Conservation (phyloP, 2,329 filamentous ascomycete species). For the Colletotrichum sp. region DNA sequence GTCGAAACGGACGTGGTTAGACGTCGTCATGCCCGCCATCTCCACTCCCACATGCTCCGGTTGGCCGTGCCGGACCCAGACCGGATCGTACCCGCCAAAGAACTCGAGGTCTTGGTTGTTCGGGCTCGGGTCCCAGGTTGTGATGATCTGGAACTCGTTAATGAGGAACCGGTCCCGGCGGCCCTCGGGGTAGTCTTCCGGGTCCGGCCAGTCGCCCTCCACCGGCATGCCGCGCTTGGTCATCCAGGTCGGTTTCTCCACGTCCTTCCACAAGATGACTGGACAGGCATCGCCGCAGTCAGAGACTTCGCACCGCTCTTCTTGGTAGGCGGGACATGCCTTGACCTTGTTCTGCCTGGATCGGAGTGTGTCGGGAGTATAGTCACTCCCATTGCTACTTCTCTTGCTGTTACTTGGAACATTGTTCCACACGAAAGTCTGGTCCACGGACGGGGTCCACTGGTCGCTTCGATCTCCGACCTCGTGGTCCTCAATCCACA, state of each 20-base stretch:
- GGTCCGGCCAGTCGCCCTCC: neutral
- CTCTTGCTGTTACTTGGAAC: neutral
- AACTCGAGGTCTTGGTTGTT: neutral
- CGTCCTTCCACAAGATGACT: neutral
- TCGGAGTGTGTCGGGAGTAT: neutral
- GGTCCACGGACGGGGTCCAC: neutral
- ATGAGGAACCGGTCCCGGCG: neutral
- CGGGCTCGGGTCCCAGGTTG: neutral
- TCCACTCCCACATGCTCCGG: neutral
- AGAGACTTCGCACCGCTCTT: neutral
- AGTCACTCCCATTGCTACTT: neutral
- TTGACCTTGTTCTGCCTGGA: neutral
- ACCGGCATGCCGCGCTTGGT: neutral
- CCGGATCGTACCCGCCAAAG: neutral
- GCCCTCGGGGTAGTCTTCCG: neutral
- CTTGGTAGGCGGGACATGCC: neutral
- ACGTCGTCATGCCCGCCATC: neutral
- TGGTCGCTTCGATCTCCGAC: slow-evolving; percentile 27
- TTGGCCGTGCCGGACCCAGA: neutral
- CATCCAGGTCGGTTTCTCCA: neutral
- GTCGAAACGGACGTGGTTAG: neutral
- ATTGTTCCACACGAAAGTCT: neutral
- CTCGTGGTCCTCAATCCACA: slow-evolving; percentile 25
- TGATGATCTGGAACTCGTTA: neutral
- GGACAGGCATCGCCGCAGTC: neutral